phyloP scores from a whole-genome alignment of 306 rosid genomes.

The Cicer yamashitae region DNA sequence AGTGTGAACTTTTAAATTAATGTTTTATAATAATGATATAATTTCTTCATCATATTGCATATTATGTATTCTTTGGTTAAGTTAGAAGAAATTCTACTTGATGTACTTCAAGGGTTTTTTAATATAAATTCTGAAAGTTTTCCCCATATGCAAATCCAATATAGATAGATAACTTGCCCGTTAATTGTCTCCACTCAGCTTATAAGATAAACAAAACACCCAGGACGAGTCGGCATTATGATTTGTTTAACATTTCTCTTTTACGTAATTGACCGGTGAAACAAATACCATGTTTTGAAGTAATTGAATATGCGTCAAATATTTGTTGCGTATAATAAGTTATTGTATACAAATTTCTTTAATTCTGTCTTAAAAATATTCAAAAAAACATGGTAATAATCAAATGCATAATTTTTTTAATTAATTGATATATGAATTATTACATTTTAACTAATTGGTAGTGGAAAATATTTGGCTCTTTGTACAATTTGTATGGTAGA shows the following conservation, averaged over 20 bases:
- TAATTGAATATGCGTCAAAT: too few relatives aligned
- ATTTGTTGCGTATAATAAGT: too few relatives aligned
- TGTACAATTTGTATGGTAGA: too few relatives aligned
- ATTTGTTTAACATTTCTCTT: neutral
- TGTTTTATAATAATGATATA: neutral
- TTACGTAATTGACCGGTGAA: too few relatives aligned
- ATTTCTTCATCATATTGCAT: constrained; percentile 14
- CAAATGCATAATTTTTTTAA: too few relatives aligned
- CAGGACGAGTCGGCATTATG: neutral
- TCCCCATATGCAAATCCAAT: neutral
- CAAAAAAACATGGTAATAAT: too few relatives aligned
- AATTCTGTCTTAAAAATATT: too few relatives aligned
- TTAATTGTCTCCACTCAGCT: neutral
- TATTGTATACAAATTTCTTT: too few relatives aligned
- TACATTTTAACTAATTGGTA: too few relatives aligned
- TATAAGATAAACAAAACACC: neutral
- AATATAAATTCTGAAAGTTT: neutral
- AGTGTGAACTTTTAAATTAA: constrained; percentile 3
- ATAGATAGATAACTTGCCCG: neutral
- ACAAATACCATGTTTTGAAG: too few relatives aligned
- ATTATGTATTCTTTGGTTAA: constrained; percentile 9
- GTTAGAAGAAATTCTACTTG: constrained; percentile 1
- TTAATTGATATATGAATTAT: too few relatives aligned
- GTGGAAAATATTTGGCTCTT: too few relatives aligned
- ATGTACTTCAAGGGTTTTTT: neutral